Conservation (phyloP, 495 filamentous ascomycete species). For the Viridothelium virens region DNA sequence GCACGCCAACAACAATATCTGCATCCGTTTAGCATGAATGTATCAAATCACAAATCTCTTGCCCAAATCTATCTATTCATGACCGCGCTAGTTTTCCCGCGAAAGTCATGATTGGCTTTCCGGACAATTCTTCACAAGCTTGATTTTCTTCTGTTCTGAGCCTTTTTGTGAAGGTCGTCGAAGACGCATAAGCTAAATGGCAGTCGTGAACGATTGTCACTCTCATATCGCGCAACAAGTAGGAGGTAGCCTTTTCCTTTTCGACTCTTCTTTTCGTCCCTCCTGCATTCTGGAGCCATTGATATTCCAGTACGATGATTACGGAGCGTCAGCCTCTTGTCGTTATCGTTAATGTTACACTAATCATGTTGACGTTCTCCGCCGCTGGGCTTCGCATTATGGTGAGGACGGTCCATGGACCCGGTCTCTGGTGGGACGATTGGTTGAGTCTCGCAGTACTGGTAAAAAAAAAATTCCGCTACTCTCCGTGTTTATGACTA, state of each 20-base stretch:
- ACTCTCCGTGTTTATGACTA: background rate
- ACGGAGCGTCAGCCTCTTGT: background rate
- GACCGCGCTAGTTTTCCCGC: no score
- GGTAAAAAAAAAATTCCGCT: background rate
- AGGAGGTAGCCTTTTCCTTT: background rate
- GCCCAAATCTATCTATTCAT: no score
- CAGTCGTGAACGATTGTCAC: no score
- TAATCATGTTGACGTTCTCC: background rate
- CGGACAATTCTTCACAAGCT: no score
- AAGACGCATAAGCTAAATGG: no score
- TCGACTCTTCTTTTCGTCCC: background rate
- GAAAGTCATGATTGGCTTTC: no score
- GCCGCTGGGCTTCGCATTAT: background rate
- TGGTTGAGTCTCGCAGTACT: background rate
- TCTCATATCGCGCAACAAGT: no score
- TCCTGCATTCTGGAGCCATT: background rate
- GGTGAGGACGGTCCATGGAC: background rate
- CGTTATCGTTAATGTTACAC: background rate
- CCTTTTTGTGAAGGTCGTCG: no score
- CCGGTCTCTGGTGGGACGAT: slow-evolving; percentile 2
- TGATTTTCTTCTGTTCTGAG: no score
- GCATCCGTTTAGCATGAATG: no score
- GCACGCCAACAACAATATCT: no score
- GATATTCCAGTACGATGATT: background rate
- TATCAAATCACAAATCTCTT: no score